Evolutionary conservation across 2,329 filamentous ascomycete species (phyloP), one percentile per base, ranked within the genome.

Genomic region (Colletotrichum sublineola): DNA sequence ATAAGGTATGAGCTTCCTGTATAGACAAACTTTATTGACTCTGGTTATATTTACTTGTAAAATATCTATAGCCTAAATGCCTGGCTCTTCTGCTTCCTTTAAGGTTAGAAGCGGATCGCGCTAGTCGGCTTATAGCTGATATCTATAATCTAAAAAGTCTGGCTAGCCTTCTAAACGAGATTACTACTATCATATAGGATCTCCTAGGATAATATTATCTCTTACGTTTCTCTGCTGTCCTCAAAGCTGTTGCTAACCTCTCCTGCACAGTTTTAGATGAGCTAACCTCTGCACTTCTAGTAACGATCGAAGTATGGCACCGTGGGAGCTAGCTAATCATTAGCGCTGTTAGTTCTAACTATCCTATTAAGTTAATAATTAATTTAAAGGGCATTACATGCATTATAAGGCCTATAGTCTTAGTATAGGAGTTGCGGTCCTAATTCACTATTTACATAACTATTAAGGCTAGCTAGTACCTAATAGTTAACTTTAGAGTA

Each of bases 91-190:
- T 63, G 12, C 60, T 63, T 11, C 31, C 44, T 63, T 29, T 31
- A 33, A 63, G 33, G 31, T 44, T 15, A 3, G 44, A 63, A 50
- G 46, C 31, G 31, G 60, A 18, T 31, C 31, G 3, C 46, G 60
- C 60, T 33, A 63, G 60, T 29, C 60, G 44, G 31, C 60, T 63
- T 31, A 31, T 44, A 29, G 60, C 60, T 31, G 44, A 63, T 31
- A 50, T 38, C 2, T 63, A 46, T 31, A 52, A 63, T n/a, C 31
- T 52, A 18, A 50, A 38, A 9, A 11, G 44, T 44, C 60, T 63
- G 42, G 44, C 60, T 20, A 14, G 33, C 24, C 60, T 63, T 44
- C 42, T 31, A 63, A 46, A 20, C 46, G 60, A 63, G 44, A 18
- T 63, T 44, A 14, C 33, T 18, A 24, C 31, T 5, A 52, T 52